Percentiles rank a stretch among this genome's conserved stretches.
Conservation (phyloP, 805 yeast genomes). For the Candida lessepsii region DNA sequence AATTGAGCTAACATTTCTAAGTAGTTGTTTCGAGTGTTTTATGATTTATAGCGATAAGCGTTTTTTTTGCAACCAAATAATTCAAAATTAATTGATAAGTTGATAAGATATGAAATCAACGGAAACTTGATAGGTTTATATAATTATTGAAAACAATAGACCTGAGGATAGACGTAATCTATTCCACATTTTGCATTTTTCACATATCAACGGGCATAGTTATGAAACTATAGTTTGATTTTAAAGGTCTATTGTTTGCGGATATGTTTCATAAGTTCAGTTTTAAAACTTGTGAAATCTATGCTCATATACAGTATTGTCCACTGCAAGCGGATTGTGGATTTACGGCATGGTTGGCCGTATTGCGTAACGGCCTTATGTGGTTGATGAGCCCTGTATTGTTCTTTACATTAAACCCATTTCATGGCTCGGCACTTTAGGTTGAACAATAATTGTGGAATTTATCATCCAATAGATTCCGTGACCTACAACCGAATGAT, state of each 20-base stretch:
- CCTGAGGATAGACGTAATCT: background rate
- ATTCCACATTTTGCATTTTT: no score
- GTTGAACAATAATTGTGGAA: background rate
- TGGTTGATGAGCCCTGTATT: background rate
- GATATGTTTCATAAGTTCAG: no score
- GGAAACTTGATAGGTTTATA: background rate
- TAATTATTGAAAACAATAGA: background rate
- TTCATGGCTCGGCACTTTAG: background rate
- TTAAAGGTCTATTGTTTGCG: no score
- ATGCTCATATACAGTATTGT: no score
- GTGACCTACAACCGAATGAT: no score
- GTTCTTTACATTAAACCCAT: background rate
- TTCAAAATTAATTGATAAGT: background rate
- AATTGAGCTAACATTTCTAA: slow-evolving; percentile 8
- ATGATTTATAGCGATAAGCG: background rate
- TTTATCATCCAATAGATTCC: no score
- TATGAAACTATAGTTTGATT: no score
- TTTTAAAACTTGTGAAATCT: no score
- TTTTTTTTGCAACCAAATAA: slow-evolving; percentile 2
- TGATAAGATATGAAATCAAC: background rate
- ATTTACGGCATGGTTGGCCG: no score
- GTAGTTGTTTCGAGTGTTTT: background rate
- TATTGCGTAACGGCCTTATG: no score
- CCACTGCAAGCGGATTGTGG: no score
- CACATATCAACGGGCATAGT: no score